These are phyloP conservation scores for Quercus engelmannii DNA, from an alignment of 306 rosid species.

Conservation along the genomic window DNA sequence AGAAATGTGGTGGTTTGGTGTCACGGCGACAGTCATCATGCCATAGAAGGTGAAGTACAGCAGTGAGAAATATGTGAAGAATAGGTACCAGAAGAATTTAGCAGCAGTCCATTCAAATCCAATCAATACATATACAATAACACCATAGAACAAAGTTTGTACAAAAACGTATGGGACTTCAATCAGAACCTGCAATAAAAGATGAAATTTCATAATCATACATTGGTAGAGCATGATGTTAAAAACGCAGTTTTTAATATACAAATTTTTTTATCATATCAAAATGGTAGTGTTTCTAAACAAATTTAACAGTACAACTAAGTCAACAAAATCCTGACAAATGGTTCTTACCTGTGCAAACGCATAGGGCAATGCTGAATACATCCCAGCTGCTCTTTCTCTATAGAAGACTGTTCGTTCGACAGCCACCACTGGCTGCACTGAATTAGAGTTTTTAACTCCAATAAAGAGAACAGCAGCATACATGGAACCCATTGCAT, in stretches of 20 bases:
- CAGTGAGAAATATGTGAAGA: slow-evolving; percentile 57
- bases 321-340: background rate
- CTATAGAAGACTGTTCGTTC: slow-evolving; percentile 58
- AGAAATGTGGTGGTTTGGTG: slow-evolving; percentile 59
- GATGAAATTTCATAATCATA: background rate
- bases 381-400: slow-evolving; percentile 67
- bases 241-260: background rate
- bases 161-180: slow-evolving; percentile 49
- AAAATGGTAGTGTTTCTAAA: background rate
- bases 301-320: background rate
- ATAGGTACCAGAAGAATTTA: slow-evolving; percentile 57
- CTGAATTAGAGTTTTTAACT: slow-evolving; percentile 38
- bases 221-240: background rate
- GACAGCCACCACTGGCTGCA: slow-evolving; percentile 55
- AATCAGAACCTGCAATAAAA: slow-evolving; percentile 42
- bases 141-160: slow-evolving; percentile 41
- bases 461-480: slow-evolving; percentile 53
- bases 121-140: slow-evolving; percentile 60
- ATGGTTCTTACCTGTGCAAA: slow-evolving; percentile 41
- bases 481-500: slow-evolving; percentile 55
- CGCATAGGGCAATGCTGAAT: slow-evolving; percentile 64
- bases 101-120: slow-evolving; percentile 54
- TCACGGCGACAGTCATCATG: slow-evolving; percentile 53
- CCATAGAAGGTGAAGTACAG: slow-evolving; percentile 66
- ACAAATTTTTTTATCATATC: background rate